These are phyloP conservation scores for Stachybotrys echinatus DNA, from an alignment of 2,329 filamentous ascomycete species.

Conservation along the genomic window DNA sequence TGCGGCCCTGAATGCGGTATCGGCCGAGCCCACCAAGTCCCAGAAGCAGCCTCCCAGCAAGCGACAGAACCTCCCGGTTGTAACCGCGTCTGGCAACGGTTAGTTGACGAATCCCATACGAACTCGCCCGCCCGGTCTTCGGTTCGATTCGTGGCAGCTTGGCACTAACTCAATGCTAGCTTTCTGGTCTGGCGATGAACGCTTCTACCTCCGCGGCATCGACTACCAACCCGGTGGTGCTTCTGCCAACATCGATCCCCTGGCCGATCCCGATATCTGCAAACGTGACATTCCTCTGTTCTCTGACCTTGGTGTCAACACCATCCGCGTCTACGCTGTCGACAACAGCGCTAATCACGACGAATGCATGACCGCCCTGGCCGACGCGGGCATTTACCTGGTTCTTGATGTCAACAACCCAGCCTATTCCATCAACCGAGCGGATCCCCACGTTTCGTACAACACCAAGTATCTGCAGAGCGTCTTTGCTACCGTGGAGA, in stretches of 20 bases:
- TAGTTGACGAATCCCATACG: conserved; percentile 10
- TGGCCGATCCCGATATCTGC: conserved; percentile 66
- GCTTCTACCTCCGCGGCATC: conserved; percentile 56
- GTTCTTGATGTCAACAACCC: conserved; percentile 90
- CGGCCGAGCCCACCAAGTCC: conserved; percentile 45
- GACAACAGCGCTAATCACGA: conserved; percentile 82
- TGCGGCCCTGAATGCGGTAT: conserved; percentile 37
- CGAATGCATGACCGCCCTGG: conserved; percentile 76
- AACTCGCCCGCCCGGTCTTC: neutral
- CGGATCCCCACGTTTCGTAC: conserved; percentile 72
- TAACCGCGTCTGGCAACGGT: conserved; percentile 55
- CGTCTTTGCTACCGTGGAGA: conserved; percentile 84
- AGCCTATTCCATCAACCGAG: conserved; percentile 80
- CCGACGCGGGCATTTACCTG: conserved; percentile 84
- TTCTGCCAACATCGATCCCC: conserved; percentile 60
- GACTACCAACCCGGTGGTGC: conserved; percentile 61
- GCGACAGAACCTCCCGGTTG: conserved; percentile 42
- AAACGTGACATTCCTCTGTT: conserved; percentile 76
- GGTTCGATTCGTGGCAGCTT: neutral
- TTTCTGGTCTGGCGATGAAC: conserved; percentile 46
- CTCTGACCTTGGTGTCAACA: conserved; percentile 83
- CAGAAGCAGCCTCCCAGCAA: conserved; percentile 42
- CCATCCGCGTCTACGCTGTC: conserved; percentile 85
- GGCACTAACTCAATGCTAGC: conserved; percentile 28
- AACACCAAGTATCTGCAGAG: conserved; percentile 79